These are phyloP conservation scores for Ogataea trehalophila DNA, from an alignment of 805 yeast genomes.

Conservation along the genomic window DNA sequence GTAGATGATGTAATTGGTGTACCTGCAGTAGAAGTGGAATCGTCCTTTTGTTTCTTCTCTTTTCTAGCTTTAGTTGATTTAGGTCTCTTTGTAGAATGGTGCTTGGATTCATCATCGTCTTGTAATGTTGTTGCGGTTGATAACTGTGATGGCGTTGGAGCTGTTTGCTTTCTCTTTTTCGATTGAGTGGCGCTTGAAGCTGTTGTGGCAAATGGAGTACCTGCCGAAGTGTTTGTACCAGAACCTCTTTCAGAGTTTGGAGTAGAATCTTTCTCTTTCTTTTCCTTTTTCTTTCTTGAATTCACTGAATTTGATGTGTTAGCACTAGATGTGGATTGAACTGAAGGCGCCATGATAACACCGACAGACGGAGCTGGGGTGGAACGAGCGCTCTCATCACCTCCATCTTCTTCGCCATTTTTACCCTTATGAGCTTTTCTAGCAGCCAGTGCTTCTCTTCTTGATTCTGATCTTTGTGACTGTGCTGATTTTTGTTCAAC, in stretches of 20 bases:
- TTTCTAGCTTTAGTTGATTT: conserved; percentile 16
- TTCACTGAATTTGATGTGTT: neutral
- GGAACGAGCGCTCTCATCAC: conserved; percentile 20
- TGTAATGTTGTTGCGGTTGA: neutral
- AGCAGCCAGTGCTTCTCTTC: conserved; percentile 93
- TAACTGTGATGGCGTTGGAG: neutral
- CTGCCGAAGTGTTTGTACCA: neutral
- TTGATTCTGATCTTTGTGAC: conserved; percentile 72
- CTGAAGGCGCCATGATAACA: conserved; percentile 4
- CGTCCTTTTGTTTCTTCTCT: conserved; percentile 13
- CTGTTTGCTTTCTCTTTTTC: neutral
- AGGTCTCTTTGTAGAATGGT: conserved; percentile 6
- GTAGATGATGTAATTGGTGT: conserved; percentile 3
- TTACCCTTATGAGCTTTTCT: conserved; percentile 49
- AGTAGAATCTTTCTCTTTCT: conserved; percentile 8
- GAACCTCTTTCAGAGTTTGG: neutral
- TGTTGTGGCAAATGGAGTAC: neutral
- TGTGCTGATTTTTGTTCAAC: conserved; percentile 60
- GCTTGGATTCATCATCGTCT: neutral
- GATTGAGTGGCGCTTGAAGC: neutral
- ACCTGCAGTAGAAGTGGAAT: conserved; percentile 2
- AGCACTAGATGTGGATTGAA: conserved; percentile 1
- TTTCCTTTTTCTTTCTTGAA: conserved; percentile 12
- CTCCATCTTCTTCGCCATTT: conserved; percentile 18
- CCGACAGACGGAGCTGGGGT: conserved; percentile 14